Evolutionary conservation across 148 eudicot genomes (phyloP).

Genomic region (Vaccinium corymbosum): DNA sequence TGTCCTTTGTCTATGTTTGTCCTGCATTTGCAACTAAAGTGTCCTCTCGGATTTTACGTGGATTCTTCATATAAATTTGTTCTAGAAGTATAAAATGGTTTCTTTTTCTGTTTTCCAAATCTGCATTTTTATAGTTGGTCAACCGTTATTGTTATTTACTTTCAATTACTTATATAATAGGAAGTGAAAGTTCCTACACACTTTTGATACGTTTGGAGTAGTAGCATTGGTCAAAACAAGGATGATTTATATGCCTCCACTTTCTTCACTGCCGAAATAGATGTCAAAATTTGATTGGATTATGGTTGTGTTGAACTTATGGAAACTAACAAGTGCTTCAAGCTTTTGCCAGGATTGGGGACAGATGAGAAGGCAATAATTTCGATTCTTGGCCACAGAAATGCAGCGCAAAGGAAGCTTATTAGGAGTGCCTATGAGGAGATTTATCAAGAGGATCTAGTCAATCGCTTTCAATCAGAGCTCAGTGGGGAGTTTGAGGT

Average conservation of each 20-base stretch:
- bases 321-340: no score
- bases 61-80: no score
- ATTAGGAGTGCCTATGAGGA: conserved; percentile 60
- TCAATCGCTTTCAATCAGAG: conserved; percentile 58
- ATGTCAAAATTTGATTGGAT: no score
- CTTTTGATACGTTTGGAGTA: no score
- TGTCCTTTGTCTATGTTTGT: background rate
- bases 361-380: conserved; percentile 74
- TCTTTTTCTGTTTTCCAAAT: background rate
- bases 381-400: conserved; percentile 56
- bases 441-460: conserved; percentile 51
- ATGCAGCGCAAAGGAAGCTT: conserved; percentile 50
- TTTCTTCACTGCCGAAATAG: no score
- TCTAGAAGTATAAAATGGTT: background rate
- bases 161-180: no score
- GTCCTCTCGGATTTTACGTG: no score
- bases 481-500: conserved; percentile 78
- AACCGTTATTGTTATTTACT: no score
- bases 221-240: background rate
- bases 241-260: background rate
- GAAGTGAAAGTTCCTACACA: no score
- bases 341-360: conserved; percentile 50
- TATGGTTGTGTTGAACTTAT: no score
- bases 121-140: background rate
- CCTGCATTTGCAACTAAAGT: no score